Percentiles rank a stretch among this genome's conserved stretches.
Evolutionary conservation across 768 basidiomycete species (phyloP).

Genomic region (Scleroderma bovista): DNA sequence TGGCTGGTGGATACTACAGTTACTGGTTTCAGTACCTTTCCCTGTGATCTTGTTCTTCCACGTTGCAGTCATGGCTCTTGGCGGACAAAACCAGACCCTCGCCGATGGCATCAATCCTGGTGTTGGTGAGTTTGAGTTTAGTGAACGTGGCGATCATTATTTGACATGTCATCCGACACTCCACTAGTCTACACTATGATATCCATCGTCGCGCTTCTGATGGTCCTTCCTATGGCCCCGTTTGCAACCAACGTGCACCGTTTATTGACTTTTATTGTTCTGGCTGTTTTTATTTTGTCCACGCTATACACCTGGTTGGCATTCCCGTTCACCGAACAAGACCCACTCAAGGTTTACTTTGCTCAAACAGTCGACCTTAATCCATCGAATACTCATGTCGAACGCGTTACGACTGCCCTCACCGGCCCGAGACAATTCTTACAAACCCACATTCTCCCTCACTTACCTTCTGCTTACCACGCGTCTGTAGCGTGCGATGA

Average conservation of each 20-base stretch:
- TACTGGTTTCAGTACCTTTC: slow-evolving; percentile 48
- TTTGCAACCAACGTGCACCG: slow-evolving; percentile 52
- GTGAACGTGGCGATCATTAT: background rate
- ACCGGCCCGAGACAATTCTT: slow-evolving; percentile 42
- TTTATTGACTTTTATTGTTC: slow-evolving; percentile 29
- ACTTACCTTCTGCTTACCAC: slow-evolving; percentile 46
- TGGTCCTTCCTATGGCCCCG: slow-evolving; percentile 57
- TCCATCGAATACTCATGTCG: slow-evolving; percentile 16
- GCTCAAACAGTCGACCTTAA: slow-evolving; percentile 51
- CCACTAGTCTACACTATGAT: slow-evolving; percentile 45
- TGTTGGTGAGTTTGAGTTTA: slow-evolving; percentile 36
- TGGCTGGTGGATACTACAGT: slow-evolving; percentile 57
- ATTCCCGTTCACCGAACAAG: slow-evolving; percentile 58
- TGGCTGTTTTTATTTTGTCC: slow-evolving; percentile 39
- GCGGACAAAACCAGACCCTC: slow-evolving; percentile 50
- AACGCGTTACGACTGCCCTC: slow-evolving; percentile 39
- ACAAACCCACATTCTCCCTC: slow-evolving; percentile 36
- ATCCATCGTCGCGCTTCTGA: slow-evolving; percentile 42
- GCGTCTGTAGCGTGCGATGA: slow-evolving; percentile 30
- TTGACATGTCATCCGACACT: background rate
- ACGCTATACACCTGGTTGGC: slow-evolving; percentile 39
- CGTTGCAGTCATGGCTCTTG: slow-evolving; percentile 41
- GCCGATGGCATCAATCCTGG: slow-evolving; percentile 53
- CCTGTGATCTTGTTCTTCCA: slow-evolving; percentile 51
- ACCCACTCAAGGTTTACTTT: slow-evolving; percentile 71